Percentiles rank a stretch among this genome's conserved stretches.
Conservation (phyloP, 2,329 filamentous ascomycete species). For the Scytalidium lignicola region DNA sequence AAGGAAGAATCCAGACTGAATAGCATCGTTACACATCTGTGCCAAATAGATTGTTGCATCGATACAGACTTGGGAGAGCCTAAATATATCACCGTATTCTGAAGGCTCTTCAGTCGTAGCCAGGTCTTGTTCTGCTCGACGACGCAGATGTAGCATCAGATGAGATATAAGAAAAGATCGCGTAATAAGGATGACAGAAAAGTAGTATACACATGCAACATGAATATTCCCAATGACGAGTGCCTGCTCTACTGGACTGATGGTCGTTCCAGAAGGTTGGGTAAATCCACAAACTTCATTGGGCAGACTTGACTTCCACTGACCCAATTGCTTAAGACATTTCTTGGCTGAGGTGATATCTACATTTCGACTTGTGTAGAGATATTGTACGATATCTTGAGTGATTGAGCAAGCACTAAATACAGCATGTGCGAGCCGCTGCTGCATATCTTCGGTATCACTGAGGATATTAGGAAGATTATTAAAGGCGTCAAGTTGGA, state of each 20-base stretch:
- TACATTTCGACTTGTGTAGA: background rate
- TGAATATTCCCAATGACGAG: constrained; percentile 9
- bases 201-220: constrained; percentile 13
- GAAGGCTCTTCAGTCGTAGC: background rate
- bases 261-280: background rate
- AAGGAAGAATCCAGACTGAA: constrained; percentile 1
- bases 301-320: background rate
- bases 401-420: background rate
- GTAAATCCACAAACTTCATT: background rate
- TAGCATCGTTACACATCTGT: constrained; percentile 2
- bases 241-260: background rate
- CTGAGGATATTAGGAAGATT: background rate
- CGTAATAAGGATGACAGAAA: constrained; percentile 12
- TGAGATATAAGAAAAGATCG: constrained; percentile 11
- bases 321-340: background rate
- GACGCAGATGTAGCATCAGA: background rate
- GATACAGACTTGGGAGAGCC: constrained; percentile 1
- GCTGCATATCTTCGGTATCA: background rate
- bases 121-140: background rate
- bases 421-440: background rate
- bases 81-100: background rate
- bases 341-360: background rate
- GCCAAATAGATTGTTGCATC: constrained; percentile 4
- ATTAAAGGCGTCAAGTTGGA: background rate
- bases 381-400: background rate